Evolutionary conservation across 1,284 basidiomycete genomes (phyloP).

Genomic region (Cystobasidium pallidum): DNA sequence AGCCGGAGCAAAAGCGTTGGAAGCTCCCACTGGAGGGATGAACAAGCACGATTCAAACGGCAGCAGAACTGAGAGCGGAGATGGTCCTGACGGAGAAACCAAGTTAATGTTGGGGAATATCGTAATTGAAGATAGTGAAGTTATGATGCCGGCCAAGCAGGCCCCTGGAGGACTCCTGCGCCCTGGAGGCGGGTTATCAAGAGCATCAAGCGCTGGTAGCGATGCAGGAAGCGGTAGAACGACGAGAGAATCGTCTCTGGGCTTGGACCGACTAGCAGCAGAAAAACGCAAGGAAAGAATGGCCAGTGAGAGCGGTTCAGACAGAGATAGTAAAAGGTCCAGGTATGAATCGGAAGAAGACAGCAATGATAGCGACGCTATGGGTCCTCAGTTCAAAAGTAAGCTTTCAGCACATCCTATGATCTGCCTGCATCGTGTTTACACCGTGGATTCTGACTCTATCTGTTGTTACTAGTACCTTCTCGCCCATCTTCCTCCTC

Average conservation of each 20-base stretch:
- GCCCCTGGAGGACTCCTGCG: slow-evolving; percentile 44
- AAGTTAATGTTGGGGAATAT: slow-evolving; percentile 42
- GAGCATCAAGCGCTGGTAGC: slow-evolving; percentile 30
- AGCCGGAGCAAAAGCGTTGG: slow-evolving; percentile 43
- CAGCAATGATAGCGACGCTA: slow-evolving; percentile 57
- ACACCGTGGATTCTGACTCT: neutral
- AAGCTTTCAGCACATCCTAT: slow-evolving; percentile 45
- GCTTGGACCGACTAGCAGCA: slow-evolving; percentile 80
- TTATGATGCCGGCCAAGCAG: slow-evolving; percentile 44
- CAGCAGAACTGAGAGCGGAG: neutral
- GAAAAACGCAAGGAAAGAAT: slow-evolving; percentile 70
- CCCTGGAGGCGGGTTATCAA: slow-evolving; percentile 33
- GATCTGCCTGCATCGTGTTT: neutral
- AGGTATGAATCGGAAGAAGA: slow-evolving; percentile 63
- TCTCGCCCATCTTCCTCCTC: slow-evolving; percentile 36
- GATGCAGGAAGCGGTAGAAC: slow-evolving; percentile 55
- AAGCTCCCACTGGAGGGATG: slow-evolving; percentile 26
- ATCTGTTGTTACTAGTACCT: slow-evolving; percentile 44
- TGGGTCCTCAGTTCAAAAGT: slow-evolving; percentile 75
- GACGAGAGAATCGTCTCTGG: slow-evolving; percentile 76
- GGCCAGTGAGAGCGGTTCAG: slow-evolving; percentile 54
- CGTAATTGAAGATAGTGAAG: slow-evolving; percentile 43
- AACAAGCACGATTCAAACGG: slow-evolving; percentile 16
- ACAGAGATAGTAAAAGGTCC: slow-evolving; percentile 67
- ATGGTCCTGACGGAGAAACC: neutral